These are phyloP conservation scores for Globisporangium carolinianum DNA, from an alignment of 352 stramenopile genomes.

Conservation along the genomic window DNA sequence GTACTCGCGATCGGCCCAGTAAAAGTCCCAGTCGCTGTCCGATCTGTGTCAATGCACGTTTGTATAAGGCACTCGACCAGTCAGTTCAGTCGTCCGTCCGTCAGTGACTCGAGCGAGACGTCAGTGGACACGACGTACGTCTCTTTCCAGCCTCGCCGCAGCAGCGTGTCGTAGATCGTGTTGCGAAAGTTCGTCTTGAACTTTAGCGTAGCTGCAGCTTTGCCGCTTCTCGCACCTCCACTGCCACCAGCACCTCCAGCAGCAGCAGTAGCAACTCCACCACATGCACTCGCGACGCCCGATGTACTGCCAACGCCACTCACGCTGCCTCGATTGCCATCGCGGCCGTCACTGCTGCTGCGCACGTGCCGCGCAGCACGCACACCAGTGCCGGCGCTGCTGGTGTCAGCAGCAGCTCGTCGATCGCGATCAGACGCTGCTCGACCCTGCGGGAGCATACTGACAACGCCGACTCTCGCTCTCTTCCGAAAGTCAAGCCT, in stretches of 20 bases:
- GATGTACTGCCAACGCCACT: background rate
- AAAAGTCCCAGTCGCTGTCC: conserved; percentile 88
- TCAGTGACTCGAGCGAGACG: background rate
- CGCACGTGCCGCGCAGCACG: conserved; percentile 28
- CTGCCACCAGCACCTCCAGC: conserved; percentile 2
- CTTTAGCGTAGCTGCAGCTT: conserved; percentile 31
- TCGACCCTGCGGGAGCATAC: too few species aligned
- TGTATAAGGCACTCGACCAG: too few species aligned
- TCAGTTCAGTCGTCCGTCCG: too few species aligned
- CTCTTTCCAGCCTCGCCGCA: conserved; percentile 86
- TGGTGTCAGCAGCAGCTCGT: background rate
- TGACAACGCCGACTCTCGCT: background rate
- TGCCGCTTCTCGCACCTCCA: conserved; percentile 4
- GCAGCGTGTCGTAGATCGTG: conserved; percentile 89
- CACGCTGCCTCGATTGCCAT: conserved; percentile 10
- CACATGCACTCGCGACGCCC: background rate
- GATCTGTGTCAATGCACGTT: conserved; percentile 5
- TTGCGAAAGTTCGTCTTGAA: conserved; percentile 91
- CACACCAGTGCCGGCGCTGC: conserved; percentile 21
- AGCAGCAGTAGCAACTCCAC: background rate
- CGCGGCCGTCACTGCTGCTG: conserved; percentile 23
- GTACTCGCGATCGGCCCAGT: conserved; percentile 87
- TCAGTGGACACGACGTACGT: conserved; percentile 20
- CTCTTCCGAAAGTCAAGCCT: background rate
- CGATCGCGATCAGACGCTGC: too few species aligned